Percentiles rank a stretch among this genome's conserved stretches.
Conservation (phyloP, 192 early-diverging fungal species). For the Pilaira anomala region DNA sequence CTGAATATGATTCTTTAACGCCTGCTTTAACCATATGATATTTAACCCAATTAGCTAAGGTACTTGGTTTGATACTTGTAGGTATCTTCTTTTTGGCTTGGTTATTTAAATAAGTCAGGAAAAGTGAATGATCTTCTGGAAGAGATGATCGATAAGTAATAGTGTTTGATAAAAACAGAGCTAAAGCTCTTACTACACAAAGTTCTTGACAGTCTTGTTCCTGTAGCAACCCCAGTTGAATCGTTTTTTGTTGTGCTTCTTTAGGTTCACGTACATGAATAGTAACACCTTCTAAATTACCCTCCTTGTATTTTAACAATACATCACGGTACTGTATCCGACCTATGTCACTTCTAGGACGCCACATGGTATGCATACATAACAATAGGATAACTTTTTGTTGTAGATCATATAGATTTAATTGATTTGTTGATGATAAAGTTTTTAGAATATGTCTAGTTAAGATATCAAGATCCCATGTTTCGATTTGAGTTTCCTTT, state of each 20-base stretch:
- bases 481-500: not conserved
- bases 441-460: not conserved
- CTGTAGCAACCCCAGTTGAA: not conserved
- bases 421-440: not conserved
- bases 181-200: not conserved
- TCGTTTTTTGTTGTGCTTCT: slow-evolving; percentile 1
- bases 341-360: slow-evolving; percentile 7
- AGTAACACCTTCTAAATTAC: not conserved
- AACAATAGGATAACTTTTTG: slow-evolving; percentile 2
- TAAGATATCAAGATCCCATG: not conserved
- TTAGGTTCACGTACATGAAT: not conserved
- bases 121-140: not conserved
- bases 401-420: not conserved
- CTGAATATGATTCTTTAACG: not conserved
- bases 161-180: not conserved
- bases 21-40: not conserved
- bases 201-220: not conserved
- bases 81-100: not conserved
- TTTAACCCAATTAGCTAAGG: not conserved
- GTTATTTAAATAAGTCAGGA: not conserved
- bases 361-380: slow-evolving; percentile 14
- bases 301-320: not conserved
- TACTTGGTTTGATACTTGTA: not conserved
- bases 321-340: slow-evolving; percentile 13
- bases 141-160: not conserved